These are phyloP conservation scores for Fusarium annulatum DNA, from an alignment of 2,329 filamentous ascomycete genomes.

Conservation along the genomic window DNA sequence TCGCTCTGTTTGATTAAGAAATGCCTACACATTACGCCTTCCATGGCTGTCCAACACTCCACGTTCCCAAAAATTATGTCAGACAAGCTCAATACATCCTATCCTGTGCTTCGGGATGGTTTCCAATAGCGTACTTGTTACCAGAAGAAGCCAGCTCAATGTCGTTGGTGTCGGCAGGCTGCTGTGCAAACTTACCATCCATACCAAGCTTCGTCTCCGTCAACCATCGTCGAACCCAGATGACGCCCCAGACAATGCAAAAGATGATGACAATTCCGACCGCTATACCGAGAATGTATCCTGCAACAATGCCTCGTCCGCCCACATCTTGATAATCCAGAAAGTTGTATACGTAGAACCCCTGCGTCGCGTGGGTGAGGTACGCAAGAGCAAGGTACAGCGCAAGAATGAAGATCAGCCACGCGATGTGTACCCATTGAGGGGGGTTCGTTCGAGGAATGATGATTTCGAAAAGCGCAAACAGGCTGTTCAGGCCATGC, in stretches of 20 bases:
- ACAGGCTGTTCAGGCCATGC: slow-evolving; percentile 79
- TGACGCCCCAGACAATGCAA: slow-evolving; percentile 59
- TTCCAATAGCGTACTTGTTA: slow-evolving; percentile 36
- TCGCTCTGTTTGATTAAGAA: slow-evolving; percentile 1
- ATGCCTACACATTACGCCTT: slow-evolving; percentile 2
- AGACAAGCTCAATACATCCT: slow-evolving; percentile 22
- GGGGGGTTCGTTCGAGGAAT: slow-evolving; percentile 72
- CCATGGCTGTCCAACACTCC: not conserved
- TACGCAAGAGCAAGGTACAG: slow-evolving; percentile 81
- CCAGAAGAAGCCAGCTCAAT: slow-evolving; percentile 44
- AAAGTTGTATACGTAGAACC: slow-evolving; percentile 82
- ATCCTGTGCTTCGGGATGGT: slow-evolving; percentile 30
- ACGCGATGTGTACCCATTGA: slow-evolving; percentile 71
- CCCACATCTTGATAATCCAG: slow-evolving; percentile 71
- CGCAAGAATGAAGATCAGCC: slow-evolving; percentile 75
- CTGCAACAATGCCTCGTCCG: slow-evolving; percentile 64
- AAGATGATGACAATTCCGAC: slow-evolving; percentile 65
- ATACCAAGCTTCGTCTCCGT: slow-evolving; percentile 59
- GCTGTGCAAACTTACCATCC: slow-evolving; percentile 55
- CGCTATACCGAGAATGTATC: slow-evolving; percentile 71
- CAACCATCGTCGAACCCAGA: slow-evolving; percentile 62
- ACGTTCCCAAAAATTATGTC: not conserved
- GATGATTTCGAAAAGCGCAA: slow-evolving; percentile 80
- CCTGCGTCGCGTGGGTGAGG: slow-evolving; percentile 74
- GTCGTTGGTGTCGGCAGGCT: slow-evolving; percentile 37